Base-by-base conservation (phyloP, 371 early-diverging fungal species). In the Actinomortierella ambigua region DNA sequence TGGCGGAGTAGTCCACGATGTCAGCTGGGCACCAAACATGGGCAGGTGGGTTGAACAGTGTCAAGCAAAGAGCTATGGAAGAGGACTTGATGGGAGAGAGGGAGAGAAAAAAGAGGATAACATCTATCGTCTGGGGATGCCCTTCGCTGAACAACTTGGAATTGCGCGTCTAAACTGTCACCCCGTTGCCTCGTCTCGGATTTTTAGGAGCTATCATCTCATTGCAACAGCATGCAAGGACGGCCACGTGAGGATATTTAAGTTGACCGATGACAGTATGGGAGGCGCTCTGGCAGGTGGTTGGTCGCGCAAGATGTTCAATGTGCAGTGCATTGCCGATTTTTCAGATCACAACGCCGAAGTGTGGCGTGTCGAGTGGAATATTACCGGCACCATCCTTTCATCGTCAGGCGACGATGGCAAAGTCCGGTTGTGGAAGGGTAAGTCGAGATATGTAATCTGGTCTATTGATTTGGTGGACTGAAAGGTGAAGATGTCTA, bases 361-460 rank as follows among this genome's bases (percentile, higher is more conserved):
- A 70, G 88, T 95, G 6, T 95, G 97, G 92, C 80, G 90, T 14
- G 93, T 96, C 1, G 90, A 92, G 65, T 97, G 97, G 96, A 98
- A 98, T 77, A 79, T 95, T 27, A 92, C 93, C 3, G 98, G 97
- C 3, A 96, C 97, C 0, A 89, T 95, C 42, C 78, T 98, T 20
- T 86, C 90, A 3, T 91, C 92, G 13, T 90, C 93, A 50, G 95
- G 96, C 22, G 95, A 95, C 64, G 98, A 98, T 77, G 97, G 97
- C 22, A 90, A 86, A 61, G 84, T 95, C 17, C 84, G 95, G 1
- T 75, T 95, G 51, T 98, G 97, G 96, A 93, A 89, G 69, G 79
- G 79, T 79, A 66, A 58, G 47, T 51, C n/a, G n/a, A n/a, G n/a
- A n/a, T n/a, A n/a, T n/a, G n/a, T n/a, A n/a, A n/a, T n/a, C n/a